Conservation (phyloP, 106 monocot species). For the Dioscorea alata region DNA sequence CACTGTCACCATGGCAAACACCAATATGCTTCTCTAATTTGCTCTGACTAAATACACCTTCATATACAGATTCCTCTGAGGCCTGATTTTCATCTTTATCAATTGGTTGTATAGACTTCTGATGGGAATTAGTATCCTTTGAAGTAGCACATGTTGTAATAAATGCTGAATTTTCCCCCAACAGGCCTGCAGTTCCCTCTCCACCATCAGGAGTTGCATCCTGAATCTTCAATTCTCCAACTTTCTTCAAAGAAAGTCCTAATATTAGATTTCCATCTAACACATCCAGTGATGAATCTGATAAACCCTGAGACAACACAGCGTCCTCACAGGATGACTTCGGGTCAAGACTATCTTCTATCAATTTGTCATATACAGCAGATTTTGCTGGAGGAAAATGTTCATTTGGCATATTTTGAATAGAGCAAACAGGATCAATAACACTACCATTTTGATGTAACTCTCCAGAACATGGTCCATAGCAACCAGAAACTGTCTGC, state of each 20-base stretch:
- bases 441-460: neutral
- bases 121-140: neutral
- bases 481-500: neutral
- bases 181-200: neutral
- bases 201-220: constrained; percentile 12
- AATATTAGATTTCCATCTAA: neutral
- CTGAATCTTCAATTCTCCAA: constrained; percentile 3
- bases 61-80: neutral
- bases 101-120: constrained; percentile 5
- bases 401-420: neutral
- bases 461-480: neutral
- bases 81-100: constrained; percentile 1
- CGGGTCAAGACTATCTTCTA: neutral
- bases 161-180: neutral
- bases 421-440: neutral
- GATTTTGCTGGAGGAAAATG: constrained; percentile 1
- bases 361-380: neutral
- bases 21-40: neutral
- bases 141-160: neutral
- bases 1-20: constrained; percentile 1
- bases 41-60: neutral
- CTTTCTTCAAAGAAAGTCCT: neutral
- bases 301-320: constrained; percentile 2
- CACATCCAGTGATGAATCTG: constrained; percentile 8
- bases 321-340: neutral